Evolutionary conservation across 768 basidiomycete genomes (phyloP), one percentile per base, ranked within the genome.

Genomic region (Leccinum longicurvipes): DNA sequence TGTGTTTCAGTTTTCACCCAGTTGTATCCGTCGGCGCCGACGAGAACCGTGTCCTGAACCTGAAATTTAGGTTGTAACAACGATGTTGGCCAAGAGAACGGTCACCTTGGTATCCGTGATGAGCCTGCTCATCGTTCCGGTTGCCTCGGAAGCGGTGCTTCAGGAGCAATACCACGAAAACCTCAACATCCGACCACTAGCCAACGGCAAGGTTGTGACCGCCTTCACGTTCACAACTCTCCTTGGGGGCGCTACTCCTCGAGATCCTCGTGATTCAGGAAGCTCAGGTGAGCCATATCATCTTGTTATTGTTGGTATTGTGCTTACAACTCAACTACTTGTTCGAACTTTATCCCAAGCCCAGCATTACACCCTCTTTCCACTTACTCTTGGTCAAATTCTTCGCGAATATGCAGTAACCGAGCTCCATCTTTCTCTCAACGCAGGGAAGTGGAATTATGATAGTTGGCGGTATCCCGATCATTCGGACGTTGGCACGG

Each of bases 361-460:
- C 42, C 91, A 91, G 70, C 93, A 97, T 64, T 93, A 93, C 62
- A 85, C 82, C 4, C 70, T 97, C 14, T 92, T 97, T 58, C 94
- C 96, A 0, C 81, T 96, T 15, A 79, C 88, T 3, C 77, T 98
- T 17, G 89, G 94, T 4, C 89, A 96, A 65, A 87, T 98, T 34
- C 77, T 98, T 19, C 84, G 87, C 54, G 83, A 89, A 70, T 90
- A 95, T 68, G 84, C 87, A 1, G 84, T 96, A 23, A 86, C 92
- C 0, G 92, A 96, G 60, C 78, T 98, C 21, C 91, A 95, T 64
- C 82, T 98, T 7, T 86, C 88, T 10, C 78, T 98, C 36, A 96
- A 95, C 53, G 86, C 94, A 12, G 96, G 96, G 19, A 88, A 86
- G 62, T 98, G 96, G 96, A 81, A 90, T 67, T 93, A 93, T 60